Evolutionary conservation across 345 rosid species (phyloP).

Genomic region (Zanthoxylum bungeanum): DNA sequence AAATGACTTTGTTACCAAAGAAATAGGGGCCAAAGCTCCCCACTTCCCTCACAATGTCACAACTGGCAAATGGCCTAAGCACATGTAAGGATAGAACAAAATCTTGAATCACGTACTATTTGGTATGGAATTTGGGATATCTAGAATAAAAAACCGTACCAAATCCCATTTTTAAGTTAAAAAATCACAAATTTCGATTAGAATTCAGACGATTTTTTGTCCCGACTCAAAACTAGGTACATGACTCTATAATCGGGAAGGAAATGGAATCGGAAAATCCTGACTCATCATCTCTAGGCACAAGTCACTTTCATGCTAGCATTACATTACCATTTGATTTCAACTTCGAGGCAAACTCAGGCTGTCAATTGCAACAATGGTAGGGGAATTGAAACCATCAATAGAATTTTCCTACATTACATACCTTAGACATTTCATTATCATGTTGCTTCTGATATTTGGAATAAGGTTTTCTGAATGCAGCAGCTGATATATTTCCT

Average conservation of each 20-base stretch:
- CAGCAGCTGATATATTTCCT: background rate
- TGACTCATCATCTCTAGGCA: too few relatives aligned
- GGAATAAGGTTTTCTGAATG: background rate
- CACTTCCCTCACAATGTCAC: background rate
- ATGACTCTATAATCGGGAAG: too few relatives aligned
- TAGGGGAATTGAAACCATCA: background rate
- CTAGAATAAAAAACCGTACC: too few relatives aligned
- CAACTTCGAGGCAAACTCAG: background rate
- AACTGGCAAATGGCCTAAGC: background rate
- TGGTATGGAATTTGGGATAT: too few relatives aligned
- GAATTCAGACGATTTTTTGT: too few relatives aligned
- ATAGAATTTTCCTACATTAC: background rate
- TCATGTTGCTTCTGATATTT: background rate
- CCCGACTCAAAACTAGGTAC: too few relatives aligned
- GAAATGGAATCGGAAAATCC: too few relatives aligned
- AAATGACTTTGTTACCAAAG: background rate
- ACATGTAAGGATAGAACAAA: too few relatives aligned
- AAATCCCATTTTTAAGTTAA: too few relatives aligned
- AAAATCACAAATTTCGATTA: too few relatives aligned
- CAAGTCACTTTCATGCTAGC: background rate
- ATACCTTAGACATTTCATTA: conserved; percentile 15
- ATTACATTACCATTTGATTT: background rate
- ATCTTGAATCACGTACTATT: too few relatives aligned
- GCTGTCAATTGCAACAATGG: background rate
- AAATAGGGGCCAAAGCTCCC: background rate